These are phyloP conservation scores for Suhomyces canberraensis DNA, from an alignment of 805 yeast genomes.

Conservation along the genomic window DNA sequence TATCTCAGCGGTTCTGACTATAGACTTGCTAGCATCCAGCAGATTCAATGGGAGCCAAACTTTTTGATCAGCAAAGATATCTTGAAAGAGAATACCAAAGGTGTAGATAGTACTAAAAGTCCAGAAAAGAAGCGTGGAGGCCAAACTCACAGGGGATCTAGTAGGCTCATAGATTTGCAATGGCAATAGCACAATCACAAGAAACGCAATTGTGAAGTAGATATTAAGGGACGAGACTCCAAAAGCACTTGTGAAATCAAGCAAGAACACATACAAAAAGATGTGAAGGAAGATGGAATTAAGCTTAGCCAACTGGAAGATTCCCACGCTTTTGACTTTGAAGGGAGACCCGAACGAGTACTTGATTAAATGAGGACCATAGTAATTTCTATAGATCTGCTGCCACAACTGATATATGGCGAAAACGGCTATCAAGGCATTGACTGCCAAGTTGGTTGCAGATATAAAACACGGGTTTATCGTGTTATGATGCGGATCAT, in stretches of 20 bases:
- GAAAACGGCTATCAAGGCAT: background rate
- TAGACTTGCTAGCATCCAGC: background rate
- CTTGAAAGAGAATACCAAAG: slow-evolving; percentile 5
- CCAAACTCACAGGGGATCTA: slow-evolving; percentile 31
- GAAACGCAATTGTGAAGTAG: background rate
- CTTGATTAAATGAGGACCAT: slow-evolving; percentile 19
- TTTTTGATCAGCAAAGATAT: slow-evolving; percentile 7
- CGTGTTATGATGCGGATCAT: slow-evolving; percentile 12
- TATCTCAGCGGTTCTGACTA: slow-evolving; percentile 6
- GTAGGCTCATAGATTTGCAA: slow-evolving; percentile 44
- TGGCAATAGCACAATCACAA: slow-evolving; percentile 31
- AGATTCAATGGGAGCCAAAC: slow-evolving; percentile 3
- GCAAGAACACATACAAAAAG: slow-evolving; percentile 1
- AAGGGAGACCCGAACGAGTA: slow-evolving; percentile 21
- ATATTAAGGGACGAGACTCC: slow-evolving; percentile 1
- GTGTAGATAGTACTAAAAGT: slow-evolving; percentile 3
- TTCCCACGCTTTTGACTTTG: slow-evolving; percentile 6
- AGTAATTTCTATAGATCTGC: slow-evolving; percentile 12
- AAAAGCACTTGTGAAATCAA: background rate
- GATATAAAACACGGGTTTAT: slow-evolving; percentile 19
- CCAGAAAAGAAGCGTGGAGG: background rate
- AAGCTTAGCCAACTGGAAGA: slow-evolving; percentile 6
- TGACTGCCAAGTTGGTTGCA: background rate
- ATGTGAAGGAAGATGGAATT: slow-evolving; percentile 6
- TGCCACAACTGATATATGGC: slow-evolving; percentile 5